These are phyloP conservation scores for Pythium phragmitis DNA, from an alignment of 352 stramenopile species.

Conservation along the genomic window DNA sequence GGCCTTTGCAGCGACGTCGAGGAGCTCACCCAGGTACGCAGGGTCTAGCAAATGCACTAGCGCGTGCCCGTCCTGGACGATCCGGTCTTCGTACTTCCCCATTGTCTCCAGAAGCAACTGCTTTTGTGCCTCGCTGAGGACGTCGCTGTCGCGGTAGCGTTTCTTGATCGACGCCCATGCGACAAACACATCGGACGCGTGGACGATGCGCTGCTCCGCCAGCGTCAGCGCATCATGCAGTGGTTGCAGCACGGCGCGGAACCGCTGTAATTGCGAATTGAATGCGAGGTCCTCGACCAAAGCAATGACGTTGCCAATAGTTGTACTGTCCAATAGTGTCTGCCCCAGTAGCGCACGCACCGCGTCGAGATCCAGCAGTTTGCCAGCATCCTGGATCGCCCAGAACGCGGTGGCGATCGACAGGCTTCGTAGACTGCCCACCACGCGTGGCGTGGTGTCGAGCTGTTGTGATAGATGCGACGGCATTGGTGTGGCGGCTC, in stretches of 20 bases:
- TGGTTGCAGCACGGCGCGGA: conserved; percentile 1
- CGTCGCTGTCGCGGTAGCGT: conserved; percentile 24
- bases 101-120: conserved; percentile 24
- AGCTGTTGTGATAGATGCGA: not conserved
- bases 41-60: conserved; percentile 49
- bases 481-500: not conserved
- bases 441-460: not conserved
- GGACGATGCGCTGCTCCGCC: not conserved
- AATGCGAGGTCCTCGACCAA: not conserved
- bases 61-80: conserved; percentile 26
- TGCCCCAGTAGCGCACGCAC: not conserved
- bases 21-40: conserved; percentile 38
- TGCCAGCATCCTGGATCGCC: not conserved
- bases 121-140: conserved; percentile 34
- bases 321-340: not conserved
- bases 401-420: conserved; percentile 2
- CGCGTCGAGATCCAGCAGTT: not conserved
- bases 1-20: conserved; percentile 32
- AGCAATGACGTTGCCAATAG: not conserved
- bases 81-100: conserved; percentile 23
- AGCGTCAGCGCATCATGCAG: not conserved
- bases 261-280: not conserved
- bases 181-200: conserved; percentile 37
- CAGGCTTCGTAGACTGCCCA: conserved; percentile 2
- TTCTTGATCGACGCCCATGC: conserved; percentile 27